These are phyloP conservation scores for Chlamydomonas asymmetrica DNA, from an alignment of 139 green algal species.

Conservation along the genomic window DNA sequence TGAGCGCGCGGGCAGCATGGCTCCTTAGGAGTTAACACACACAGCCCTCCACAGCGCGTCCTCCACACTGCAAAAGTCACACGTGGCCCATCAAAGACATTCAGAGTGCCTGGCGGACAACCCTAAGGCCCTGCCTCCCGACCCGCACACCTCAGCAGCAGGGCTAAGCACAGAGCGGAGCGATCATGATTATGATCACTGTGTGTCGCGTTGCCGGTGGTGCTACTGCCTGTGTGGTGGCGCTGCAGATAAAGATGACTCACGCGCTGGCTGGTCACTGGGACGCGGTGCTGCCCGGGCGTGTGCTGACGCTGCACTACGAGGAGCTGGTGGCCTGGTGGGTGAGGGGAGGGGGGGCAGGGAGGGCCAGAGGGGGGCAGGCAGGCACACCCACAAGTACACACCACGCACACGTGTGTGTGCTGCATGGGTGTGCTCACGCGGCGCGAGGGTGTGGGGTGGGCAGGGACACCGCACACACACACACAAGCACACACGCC, in stretches of 20 bases:
- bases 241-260: constrained; percentile 31
- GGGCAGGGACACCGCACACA: too few relatives aligned
- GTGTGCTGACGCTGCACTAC: constrained; percentile 56
- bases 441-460: not conserved
- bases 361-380: too few relatives aligned
- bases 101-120: not conserved
- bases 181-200: not conserved
- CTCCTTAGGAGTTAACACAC: too few relatives aligned
- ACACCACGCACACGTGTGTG: too few relatives aligned
- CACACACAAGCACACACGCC: too few relatives aligned
- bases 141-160: not conserved
- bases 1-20: too few relatives aligned
- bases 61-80: not conserved
- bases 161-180: not conserved
- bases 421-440: not conserved
- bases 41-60: too few relatives aligned
- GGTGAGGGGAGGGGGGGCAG: not conserved
- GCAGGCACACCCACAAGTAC: too few relatives aligned
- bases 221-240: constrained; percentile 43
- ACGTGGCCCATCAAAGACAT: not conserved
- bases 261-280: constrained; percentile 52
- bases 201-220: not conserved
- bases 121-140: not conserved
- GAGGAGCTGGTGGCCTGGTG: constrained; percentile 23
- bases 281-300: constrained; percentile 46